Base-by-base conservation (phyloP, 441 rosid genomes). In the Mallotus repandus region DNA sequence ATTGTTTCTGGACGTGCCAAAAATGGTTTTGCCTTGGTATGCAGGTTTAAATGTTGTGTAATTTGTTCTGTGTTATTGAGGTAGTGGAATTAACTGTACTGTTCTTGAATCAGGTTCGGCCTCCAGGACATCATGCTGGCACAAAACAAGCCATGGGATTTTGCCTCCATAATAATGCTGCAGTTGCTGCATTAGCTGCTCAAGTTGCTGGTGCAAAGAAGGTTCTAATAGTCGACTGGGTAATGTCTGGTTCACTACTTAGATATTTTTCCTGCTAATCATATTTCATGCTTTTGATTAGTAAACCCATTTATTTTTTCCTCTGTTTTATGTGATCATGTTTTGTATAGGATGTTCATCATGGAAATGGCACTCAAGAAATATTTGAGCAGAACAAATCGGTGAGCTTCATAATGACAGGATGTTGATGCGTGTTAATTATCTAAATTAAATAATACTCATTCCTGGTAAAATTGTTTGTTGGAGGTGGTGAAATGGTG, bases 101-200 rank as follows among this genome's bases (percentile, higher is more conserved):
- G 9, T 59, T n/a, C 54, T 19, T 79, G 72, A 64, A 29, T 78
- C 83, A 96, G 99, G 93, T 96, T 65, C 88, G 99, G 46, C 99
- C 99, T 65, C 99, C 99, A 2, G 99, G 99, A 56, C 99, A 96
- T 83, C 99, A 96, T 88, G 99, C 99, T 78, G 97, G 98, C 73
- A 80, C 90, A 71, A 87, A 78, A 70, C 94, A 91, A 74, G 89
- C 98, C 53, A 91, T 92, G 97, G 98, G 99, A 69, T 96, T 96
- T 83, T 96, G 99, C 86, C 98, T 96, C 72, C 99, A 96, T 85
- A 93, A 96, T 74, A 96, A 96, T 87, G 98, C 99, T 76, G 99
- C 98, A 10, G 84, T 93, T 82, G 97, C 99, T 82, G 96, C 96
- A 61, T 82, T 93, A 79, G 94, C 93, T 70, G 97, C 96, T 70